These are phyloP conservation scores for Pouteria glomerata DNA, from an alignment of 148 eudicot genomes.

Conservation along the genomic window DNA sequence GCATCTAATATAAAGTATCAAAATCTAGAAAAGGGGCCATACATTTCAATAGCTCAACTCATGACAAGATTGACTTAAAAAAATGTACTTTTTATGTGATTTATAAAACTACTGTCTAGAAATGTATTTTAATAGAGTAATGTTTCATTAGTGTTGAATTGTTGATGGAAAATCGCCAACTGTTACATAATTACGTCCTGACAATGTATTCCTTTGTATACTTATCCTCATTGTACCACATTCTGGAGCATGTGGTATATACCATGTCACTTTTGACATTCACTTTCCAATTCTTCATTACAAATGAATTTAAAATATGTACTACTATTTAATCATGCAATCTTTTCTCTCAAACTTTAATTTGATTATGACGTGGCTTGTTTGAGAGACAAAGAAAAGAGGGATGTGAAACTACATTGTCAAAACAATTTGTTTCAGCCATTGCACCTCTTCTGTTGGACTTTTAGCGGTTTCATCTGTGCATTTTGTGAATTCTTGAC, in stretches of 20 bases:
- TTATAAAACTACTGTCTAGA: not conserved
- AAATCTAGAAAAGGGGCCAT: not conserved
- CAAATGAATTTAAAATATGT: too few species aligned
- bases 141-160: not conserved
- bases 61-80: not conserved
- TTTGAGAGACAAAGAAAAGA: constrained; percentile 3
- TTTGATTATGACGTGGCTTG: not conserved
- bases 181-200: too few species aligned
- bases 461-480: not conserved
- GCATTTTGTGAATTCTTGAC: not conserved
- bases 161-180: not conserved
- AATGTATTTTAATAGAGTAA: not conserved
- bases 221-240: too few species aligned
- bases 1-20: not conserved
- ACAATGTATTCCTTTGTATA: too few species aligned
- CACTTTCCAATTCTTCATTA: too few species aligned
- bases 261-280: too few species aligned
- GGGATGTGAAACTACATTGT: not conserved
- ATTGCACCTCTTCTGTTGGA: not conserved
- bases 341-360: not conserved
- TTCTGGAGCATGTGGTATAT: too few species aligned
- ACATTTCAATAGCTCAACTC: not conserved
- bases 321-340: not conserved
- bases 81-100: not conserved
- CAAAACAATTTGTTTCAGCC: not conserved